Evolutionary conservation across 2,329 filamentous ascomycete genomes (phyloP).

Genomic region (Cryoendolithus antarcticus): DNA sequence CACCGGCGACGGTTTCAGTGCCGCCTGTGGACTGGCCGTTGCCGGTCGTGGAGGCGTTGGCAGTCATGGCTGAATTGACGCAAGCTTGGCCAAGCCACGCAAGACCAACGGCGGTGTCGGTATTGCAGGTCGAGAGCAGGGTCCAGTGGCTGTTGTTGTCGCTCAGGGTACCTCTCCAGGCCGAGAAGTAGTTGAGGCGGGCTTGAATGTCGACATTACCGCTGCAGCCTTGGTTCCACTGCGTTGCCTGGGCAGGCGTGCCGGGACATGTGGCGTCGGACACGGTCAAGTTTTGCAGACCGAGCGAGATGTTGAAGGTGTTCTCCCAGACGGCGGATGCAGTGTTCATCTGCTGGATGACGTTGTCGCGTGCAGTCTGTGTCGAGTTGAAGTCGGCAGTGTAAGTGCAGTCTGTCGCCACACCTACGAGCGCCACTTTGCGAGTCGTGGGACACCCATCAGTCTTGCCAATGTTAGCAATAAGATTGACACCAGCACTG

Average conservation of each 20-base stretch:
- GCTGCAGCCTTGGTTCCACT: constrained; percentile 75
- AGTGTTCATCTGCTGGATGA: constrained; percentile 73
- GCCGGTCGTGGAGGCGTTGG: constrained; percentile 28
- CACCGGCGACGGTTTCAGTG: constrained; percentile 65
- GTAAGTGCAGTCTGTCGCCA: constrained; percentile 90
- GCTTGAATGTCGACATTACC: constrained; percentile 51
- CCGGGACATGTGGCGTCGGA: constrained; percentile 64
- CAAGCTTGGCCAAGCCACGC: constrained; percentile 91
- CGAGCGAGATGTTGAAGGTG: constrained; percentile 89
- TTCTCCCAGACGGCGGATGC: constrained; percentile 81
- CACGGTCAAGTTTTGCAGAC: constrained; percentile 73
- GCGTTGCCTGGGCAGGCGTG: constrained; percentile 50
- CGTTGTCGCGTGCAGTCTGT: constrained; percentile 54
- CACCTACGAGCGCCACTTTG: constrained; percentile 80
- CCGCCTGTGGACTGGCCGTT: constrained; percentile 25
- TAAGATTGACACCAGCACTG: constrained; percentile 67
- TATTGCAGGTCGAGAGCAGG: constrained; percentile 68
- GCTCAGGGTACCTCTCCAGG: constrained; percentile 65
- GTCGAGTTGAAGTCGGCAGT: constrained; percentile 56
- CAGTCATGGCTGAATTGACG: constrained; percentile 39
- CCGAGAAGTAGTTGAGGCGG: constrained; percentile 76
- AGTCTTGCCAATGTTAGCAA: constrained; percentile 65
- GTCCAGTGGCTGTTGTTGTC: constrained; percentile 93
- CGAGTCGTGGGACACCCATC: constrained; percentile 79
- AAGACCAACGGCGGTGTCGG: constrained; percentile 73